phyloP scores from a whole-genome alignment of 176 grass and related monocot species.

The Zea luxurians region DNA sequence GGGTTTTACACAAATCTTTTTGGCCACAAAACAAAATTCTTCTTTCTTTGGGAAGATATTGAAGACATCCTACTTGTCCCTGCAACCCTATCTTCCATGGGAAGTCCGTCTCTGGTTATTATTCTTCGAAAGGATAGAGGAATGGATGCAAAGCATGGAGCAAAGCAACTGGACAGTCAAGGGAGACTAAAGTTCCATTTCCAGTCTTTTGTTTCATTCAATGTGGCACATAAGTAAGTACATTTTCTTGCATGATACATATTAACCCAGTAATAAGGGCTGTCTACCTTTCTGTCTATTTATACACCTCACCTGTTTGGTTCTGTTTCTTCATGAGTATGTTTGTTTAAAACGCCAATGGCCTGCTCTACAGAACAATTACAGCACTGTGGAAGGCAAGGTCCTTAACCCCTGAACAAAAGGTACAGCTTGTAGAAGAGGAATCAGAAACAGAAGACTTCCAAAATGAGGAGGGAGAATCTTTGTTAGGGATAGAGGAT shows the following conservation, averaged over 20 bases:
- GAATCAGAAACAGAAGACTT: slow-evolving; percentile 69
- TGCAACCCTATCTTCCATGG: slow-evolving; percentile 78
- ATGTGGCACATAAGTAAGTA: slow-evolving; percentile 73
- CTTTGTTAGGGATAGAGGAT: slow-evolving; percentile 86
- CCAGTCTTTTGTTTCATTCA: slow-evolving; percentile 93
- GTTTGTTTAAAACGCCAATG: slow-evolving; percentile 17
- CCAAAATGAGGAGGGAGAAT: slow-evolving; percentile 60
- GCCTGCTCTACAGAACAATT: slow-evolving; percentile 71
- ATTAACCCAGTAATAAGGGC: no score
- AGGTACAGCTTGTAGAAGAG: slow-evolving; percentile 81
- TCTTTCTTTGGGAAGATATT: slow-evolving; percentile 99
- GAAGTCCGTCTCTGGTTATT: slow-evolving; percentile 72
- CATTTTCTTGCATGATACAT: no score
- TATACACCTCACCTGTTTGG: not conserved
- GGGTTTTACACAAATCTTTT: slow-evolving; percentile 92
- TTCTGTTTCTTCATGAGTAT: slow-evolving; percentile 13
- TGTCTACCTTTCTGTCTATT: slow-evolving; percentile 5
- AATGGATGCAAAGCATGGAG: slow-evolving; percentile 81
- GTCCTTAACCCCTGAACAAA: slow-evolving; percentile 86
- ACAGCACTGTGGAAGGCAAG: slow-evolving; percentile 86
- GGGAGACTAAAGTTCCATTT: slow-evolving; percentile 87
- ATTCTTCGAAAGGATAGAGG: slow-evolving; percentile 81
- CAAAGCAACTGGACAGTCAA: slow-evolving; percentile 71
- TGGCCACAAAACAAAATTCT: slow-evolving; percentile 97
- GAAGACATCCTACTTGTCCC: slow-evolving; percentile 72